A percentile compares a stretch with the other conserved stretches of the same genome.
Conservation (phyloP, 805 yeast species). For the Metschnikowia cerradonensis region DNA sequence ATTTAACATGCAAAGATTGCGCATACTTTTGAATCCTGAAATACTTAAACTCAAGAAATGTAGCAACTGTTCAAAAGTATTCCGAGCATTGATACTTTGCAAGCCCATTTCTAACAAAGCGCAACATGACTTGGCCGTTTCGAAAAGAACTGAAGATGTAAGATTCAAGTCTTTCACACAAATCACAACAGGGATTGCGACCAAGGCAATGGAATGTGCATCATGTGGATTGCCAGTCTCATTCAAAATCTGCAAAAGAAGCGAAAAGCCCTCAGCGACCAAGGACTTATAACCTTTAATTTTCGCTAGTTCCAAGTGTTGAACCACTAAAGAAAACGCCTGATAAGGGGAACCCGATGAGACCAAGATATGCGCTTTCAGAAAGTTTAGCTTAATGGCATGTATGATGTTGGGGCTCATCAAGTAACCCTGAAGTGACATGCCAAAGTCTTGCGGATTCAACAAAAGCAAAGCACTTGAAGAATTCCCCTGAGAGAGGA, state of each 20-base stretch:
- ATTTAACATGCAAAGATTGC: constrained; percentile 36
- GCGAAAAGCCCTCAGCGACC: constrained; percentile 44
- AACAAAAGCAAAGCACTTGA: constrained; percentile 10
- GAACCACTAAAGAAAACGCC: constrained; percentile 47
- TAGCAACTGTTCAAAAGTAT: constrained; percentile 28
- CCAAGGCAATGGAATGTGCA: constrained; percentile 36
- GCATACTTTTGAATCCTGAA: constrained; percentile 39
- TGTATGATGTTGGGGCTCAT: constrained; percentile 33
- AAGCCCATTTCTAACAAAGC: constrained; percentile 5
- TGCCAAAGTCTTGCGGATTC: background rate
- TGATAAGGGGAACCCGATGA: constrained; percentile 44
- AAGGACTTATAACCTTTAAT: constrained; percentile 43
- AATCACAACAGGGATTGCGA: constrained; percentile 43
- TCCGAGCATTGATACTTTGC: constrained; percentile 8
- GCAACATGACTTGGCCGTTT: constrained; percentile 27
- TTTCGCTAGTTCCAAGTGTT: constrained; percentile 47
- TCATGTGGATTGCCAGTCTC: constrained; percentile 42
- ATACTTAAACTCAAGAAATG: constrained; percentile 42
- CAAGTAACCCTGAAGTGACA: background rate
- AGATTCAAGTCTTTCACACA: constrained; percentile 37
- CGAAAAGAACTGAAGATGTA: constrained; percentile 33
- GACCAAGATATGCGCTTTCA: constrained; percentile 44
- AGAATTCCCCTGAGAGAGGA: constrained; percentile 22
- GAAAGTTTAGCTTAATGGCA: constrained; percentile 43
- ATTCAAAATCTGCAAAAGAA: constrained; percentile 44